Evolutionary conservation across 768 basidiomycete species (phyloP).

Genomic region (Panellus pusillus): DNA sequence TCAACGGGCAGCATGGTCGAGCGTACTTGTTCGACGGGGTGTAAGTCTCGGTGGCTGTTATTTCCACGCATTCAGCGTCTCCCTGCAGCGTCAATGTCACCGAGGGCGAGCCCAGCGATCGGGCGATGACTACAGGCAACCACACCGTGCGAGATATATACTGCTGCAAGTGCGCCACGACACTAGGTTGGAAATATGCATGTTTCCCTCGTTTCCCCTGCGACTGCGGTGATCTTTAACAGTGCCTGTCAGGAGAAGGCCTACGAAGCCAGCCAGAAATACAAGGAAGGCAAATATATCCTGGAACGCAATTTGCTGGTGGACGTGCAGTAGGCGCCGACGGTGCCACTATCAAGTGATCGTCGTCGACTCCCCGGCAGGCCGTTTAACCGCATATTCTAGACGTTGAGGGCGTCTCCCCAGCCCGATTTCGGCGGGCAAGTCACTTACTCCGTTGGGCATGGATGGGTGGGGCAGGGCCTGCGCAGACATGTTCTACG

Average conservation of each 20-base stretch:
- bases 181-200: slow-evolving; percentile 98
- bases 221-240: not conserved
- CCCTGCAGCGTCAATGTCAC: slow-evolving; percentile 80
- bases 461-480: no score
- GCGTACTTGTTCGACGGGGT: slow-evolving; percentile 94
- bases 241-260: slow-evolving; percentile 74
- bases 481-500: no score
- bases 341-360: slow-evolving; percentile 4
- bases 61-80: slow-evolving; percentile 20
- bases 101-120: slow-evolving; percentile 86
- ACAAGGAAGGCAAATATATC: slow-evolving; percentile 98
- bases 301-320: slow-evolving; percentile 90
- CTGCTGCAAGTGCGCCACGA: slow-evolving; percentile 85
- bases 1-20: slow-evolving; percentile 94
- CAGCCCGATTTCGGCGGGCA: no score
- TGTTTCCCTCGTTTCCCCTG: slow-evolving; percentile 28
- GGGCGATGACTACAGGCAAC: slow-evolving; percentile 95
- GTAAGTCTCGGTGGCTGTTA: slow-evolving; percentile 48
- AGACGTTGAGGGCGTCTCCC: not conserved
- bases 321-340: slow-evolving; percentile 67
- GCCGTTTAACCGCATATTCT: slow-evolving; percentile 18
- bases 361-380: slow-evolving; percentile 8
- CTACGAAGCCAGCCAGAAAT: slow-evolving; percentile 87
- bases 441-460: no score
- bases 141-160: slow-evolving; percentile 96